Conservation (phyloP, 257 asterid species). For the Nicotiana otophora region DNA sequence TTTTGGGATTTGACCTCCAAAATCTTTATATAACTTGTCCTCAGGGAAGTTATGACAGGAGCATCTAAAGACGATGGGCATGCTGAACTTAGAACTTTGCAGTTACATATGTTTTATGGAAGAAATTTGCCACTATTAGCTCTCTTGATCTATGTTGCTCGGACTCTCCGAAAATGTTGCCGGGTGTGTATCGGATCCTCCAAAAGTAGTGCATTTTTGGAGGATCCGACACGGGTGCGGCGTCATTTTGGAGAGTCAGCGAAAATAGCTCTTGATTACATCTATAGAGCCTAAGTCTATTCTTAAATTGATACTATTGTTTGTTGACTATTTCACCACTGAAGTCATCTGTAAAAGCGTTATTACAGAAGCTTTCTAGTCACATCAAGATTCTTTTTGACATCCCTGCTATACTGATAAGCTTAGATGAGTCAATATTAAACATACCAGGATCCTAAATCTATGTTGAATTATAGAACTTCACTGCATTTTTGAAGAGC, state of each 20-base stretch:
- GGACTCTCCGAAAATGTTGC: no score
- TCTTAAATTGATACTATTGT: background rate
- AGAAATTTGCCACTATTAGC: background rate
- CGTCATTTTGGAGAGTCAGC: no score
- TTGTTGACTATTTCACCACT: background rate
- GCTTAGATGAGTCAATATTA: background rate
- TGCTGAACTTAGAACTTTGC: background rate
- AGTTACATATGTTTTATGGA: background rate
- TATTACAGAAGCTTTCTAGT: background rate
- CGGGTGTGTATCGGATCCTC: no score
- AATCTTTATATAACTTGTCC: background rate
- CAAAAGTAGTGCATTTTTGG: no score
- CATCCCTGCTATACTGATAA: background rate
- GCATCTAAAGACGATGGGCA: background rate
- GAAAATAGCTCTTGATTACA: background rate
- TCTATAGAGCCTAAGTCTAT: background rate
- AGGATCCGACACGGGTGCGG: no score
- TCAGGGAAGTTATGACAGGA: background rate
- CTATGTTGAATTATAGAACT: background rate
- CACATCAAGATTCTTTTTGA: background rate
- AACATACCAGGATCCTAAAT: background rate
- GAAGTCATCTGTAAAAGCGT: background rate
- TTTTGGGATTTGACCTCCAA: background rate
- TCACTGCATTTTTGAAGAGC: background rate
- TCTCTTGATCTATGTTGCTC: background rate